Conservation (phyloP, 345 rosid genomes). For the Eucalyptus sp. region DNA sequence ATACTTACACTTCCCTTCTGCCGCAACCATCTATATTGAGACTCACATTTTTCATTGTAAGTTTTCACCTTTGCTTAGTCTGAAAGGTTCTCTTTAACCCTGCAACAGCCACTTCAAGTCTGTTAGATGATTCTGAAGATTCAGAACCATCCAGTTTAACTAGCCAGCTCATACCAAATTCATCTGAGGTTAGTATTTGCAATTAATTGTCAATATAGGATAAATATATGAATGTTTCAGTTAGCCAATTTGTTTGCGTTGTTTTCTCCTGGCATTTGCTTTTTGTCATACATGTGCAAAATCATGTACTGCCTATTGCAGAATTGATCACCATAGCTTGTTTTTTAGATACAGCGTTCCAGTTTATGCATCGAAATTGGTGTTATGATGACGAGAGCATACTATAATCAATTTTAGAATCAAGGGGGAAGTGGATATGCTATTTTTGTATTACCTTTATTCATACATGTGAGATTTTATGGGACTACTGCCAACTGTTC, state of each 20-base stretch:
- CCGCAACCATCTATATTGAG: background rate
- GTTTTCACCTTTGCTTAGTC: background rate
- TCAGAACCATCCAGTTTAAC: constrained; percentile 16
- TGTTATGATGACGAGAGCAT: background rate
- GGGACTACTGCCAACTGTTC: too few species aligned
- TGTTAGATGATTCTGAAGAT: constrained; percentile 15
- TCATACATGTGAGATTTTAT: too few species aligned
- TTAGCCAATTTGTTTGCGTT: background rate
- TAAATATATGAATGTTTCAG: background rate
- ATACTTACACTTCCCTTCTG: background rate
- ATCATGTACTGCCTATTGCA: background rate
- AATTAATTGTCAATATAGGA: background rate
- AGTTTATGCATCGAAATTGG: background rate
- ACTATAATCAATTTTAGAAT: background rate
- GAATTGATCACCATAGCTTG: background rate
- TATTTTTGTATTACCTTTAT: background rate
- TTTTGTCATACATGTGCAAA: background rate
- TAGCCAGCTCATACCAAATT: constrained; percentile 44
- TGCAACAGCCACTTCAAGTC: constrained; percentile 9
- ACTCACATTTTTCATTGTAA: background rate
- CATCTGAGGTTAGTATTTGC: constrained; percentile 32
- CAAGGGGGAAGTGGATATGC: background rate
- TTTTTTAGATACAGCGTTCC: background rate
- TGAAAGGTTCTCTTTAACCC: background rate
- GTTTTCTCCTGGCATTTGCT: background rate